Evolutionary conservation across 768 basidiomycete species (phyloP).

Genomic region (Pleurotus sapidus): DNA sequence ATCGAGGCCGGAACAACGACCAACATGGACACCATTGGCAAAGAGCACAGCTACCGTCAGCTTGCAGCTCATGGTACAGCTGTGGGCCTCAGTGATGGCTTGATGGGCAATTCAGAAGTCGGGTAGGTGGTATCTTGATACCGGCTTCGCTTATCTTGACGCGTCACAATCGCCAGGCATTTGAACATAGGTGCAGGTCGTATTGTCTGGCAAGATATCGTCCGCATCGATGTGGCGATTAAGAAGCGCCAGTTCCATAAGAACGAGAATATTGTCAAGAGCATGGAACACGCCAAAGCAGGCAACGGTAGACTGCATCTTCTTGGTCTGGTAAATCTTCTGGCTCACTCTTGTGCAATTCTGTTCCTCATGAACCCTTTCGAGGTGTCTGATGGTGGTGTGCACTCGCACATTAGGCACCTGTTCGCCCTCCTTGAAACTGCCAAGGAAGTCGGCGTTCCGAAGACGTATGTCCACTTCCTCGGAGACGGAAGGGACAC

Average conservation of each 20-base stretch:
- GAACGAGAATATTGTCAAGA: conserved; percentile 66
- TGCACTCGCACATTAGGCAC: conserved; percentile 94
- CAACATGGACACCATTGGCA: conserved; percentile 86
- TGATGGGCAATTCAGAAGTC: conserved; percentile 98
- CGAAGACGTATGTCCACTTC: conserved; percentile 89
- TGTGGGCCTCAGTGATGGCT: conserved; percentile 87
- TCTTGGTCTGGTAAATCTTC: conserved; percentile 69
- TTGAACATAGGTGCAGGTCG: conserved; percentile 94
- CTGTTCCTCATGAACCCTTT: neutral
- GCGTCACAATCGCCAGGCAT: conserved; percentile 50
- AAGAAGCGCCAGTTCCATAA: conserved; percentile 87
- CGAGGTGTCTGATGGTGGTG: conserved; percentile 91
- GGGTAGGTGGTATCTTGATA: conserved; percentile 53
- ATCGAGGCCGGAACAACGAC: conserved; percentile 82
- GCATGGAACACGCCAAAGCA: conserved; percentile 76
- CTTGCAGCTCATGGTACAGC: conserved; percentile 88
- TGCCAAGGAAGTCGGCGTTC: conserved; percentile 82
- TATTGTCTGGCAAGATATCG: conserved; percentile 97
- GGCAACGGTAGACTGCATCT: conserved; percentile 84
- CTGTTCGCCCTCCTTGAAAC: conserved; percentile 88
- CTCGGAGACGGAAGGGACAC: conserved; percentile 95
- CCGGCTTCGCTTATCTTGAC: neutral
- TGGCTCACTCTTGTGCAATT: neutral
- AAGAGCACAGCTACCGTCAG: conserved; percentile 68
- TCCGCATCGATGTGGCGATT: conserved; percentile 90